Conservation (phyloP, 2,329 filamentous ascomycete genomes). For the Phialophora chinensis region DNA sequence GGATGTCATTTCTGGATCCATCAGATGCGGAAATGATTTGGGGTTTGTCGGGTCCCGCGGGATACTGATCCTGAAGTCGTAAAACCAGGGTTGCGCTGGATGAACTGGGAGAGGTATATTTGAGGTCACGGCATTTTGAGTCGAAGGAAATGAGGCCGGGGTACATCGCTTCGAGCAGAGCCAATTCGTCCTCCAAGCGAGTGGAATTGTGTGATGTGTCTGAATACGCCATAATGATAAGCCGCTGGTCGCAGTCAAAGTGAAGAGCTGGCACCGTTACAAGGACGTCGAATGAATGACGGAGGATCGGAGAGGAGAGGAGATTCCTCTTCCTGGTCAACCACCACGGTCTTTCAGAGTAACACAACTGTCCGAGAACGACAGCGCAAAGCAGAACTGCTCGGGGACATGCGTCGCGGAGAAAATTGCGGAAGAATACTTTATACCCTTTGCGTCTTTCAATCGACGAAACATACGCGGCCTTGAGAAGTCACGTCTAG, state of each 20-base stretch:
- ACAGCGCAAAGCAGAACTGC: neutral
- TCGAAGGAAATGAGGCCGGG: constrained; percentile 26
- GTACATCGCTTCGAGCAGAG: constrained; percentile 37
- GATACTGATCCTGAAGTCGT: constrained; percentile 30
- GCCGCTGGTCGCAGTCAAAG: neutral
- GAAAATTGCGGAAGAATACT: neutral
- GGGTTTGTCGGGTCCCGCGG: constrained; percentile 18
- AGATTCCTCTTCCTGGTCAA: neutral
- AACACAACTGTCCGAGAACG: neutral
- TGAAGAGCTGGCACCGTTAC: neutral
- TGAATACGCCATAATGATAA: constrained; percentile 1
- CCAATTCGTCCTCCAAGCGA: constrained; percentile 34
- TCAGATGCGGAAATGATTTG: constrained; percentile 31
- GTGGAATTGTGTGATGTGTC: constrained; percentile 6
- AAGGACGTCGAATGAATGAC: neutral
- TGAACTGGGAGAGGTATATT: constrained; percentile 20
- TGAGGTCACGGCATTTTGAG: constrained; percentile 26
- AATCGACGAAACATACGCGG: neutral
- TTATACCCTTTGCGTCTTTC: neutral
- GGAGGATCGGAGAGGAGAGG: neutral
- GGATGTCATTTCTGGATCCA: constrained; percentile 26
- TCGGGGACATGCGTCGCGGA: too few species aligned
- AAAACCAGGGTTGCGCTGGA: constrained; percentile 17
- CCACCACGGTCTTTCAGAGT: neutral
- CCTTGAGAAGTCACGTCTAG: too few species aligned